Conservation (phyloP, 1,284 basidiomycete genomes). For the Vanrija sp. region DNA sequence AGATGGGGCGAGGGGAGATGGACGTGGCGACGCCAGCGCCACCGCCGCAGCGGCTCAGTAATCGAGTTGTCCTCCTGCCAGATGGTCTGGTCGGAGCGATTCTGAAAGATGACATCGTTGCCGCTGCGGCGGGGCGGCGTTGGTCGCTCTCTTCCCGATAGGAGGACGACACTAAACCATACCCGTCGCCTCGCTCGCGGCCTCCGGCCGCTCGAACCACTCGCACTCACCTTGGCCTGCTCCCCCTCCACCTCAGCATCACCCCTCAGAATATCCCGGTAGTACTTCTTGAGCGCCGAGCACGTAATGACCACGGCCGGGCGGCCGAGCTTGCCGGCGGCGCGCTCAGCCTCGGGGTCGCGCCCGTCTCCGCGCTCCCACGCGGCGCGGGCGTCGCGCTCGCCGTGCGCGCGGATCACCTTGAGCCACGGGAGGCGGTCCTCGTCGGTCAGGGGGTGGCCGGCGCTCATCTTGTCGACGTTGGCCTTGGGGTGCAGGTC, state of each 20-base stretch:
- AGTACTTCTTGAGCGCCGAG: slow-evolving; percentile 75
- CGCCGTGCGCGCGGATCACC: slow-evolving; percentile 59
- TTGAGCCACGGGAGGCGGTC: slow-evolving; percentile 86
- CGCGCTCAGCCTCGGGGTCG: slow-evolving; percentile 8
- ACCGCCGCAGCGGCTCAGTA: not conserved
- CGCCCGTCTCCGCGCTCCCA: slow-evolving; percentile 34
- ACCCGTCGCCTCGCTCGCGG: too few relatives aligned
- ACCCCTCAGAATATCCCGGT: slow-evolving; percentile 77
- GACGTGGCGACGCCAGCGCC: not conserved
- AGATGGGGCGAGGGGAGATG: not conserved
- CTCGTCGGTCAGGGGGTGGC: slow-evolving; percentile 71
- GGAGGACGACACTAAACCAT: not conserved
- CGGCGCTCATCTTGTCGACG: slow-evolving; percentile 80
- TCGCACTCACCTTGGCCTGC: slow-evolving; percentile 3
- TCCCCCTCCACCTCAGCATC: slow-evolving; percentile 31
- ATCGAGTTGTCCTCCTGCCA: too few relatives aligned
- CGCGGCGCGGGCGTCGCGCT: slow-evolving; percentile 53
- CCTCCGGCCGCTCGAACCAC: not conserved
- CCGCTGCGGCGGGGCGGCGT: too few relatives aligned
- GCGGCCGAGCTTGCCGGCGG: slow-evolving; percentile 35
- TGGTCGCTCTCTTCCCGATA: not conserved
- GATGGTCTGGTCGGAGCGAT: too few relatives aligned
- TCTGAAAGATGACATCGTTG: too few relatives aligned
- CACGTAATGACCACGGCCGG: slow-evolving; percentile 73
- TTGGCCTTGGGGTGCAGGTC: slow-evolving; percentile 77